A percentile compares a stretch with the other conserved stretches of the same genome.
phyloP scores from a whole-genome alignment of 176 grass and related monocot genomes.

The Hyparrhenia diplandra region DNA sequence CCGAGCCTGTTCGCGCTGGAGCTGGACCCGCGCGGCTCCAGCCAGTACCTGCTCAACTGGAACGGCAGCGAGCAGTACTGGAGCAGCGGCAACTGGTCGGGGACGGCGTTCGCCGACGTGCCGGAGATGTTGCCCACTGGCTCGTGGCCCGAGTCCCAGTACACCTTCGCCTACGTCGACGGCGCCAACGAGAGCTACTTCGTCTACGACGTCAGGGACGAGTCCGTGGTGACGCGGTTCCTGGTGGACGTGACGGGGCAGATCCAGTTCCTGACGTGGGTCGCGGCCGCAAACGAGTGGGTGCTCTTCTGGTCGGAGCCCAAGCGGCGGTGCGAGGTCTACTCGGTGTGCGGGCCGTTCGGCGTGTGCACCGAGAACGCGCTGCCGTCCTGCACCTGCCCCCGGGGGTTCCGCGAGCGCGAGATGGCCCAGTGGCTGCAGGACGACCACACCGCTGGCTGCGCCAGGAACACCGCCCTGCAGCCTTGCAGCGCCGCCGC shows the following conservation, averaged over 20 bases:
- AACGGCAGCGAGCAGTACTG: slow-evolving; percentile 39
- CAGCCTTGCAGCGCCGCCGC: slow-evolving; percentile 10
- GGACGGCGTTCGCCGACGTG: slow-evolving; percentile 26
- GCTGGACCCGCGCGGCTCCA: slow-evolving; percentile 39
- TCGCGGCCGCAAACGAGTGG: not conserved
- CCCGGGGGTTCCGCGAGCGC: slow-evolving; percentile 26
- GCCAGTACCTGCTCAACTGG: slow-evolving; percentile 55
- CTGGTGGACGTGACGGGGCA: slow-evolving; percentile 35
- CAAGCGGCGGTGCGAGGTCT: slow-evolving; percentile 45
- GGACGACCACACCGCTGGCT: slow-evolving; percentile 28
- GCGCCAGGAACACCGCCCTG: slow-evolving; percentile 27
- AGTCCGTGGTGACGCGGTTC: slow-evolving; percentile 31
- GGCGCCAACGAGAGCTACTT: slow-evolving; percentile 43
- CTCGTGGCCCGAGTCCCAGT: not conserved
- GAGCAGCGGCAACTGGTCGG: slow-evolving; percentile 60
- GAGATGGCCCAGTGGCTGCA: slow-evolving; percentile 4
- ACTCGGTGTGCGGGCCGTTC: slow-evolving; percentile 36
- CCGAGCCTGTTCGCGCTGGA: slow-evolving; percentile 41
- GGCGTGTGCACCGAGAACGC: slow-evolving; percentile 35
- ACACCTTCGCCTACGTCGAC: slow-evolving; percentile 44
- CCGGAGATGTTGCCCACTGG: slow-evolving; percentile 41
- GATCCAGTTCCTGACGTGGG: slow-evolving; percentile 48
- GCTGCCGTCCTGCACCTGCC: slow-evolving; percentile 35
- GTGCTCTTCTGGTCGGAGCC: slow-evolving; percentile 45
- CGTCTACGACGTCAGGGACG: slow-evolving; percentile 35